Conservation (phyloP, 2,329 filamentous ascomycete genomes). For the Nectriaceae sp. region DNA sequence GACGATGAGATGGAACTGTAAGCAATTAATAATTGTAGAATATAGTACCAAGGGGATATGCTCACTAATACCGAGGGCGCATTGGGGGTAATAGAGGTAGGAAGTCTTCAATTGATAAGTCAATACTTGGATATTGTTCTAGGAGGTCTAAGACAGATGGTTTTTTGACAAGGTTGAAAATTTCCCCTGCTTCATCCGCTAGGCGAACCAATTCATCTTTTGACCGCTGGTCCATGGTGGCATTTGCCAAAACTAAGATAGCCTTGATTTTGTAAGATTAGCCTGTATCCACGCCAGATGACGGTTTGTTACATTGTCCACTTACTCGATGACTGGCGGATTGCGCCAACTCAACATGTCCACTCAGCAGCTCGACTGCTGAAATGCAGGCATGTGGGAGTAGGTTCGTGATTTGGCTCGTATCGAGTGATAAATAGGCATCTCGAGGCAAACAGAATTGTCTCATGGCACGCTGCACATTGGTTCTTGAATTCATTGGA, state of each 20-base stretch:
- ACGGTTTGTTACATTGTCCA: no score
- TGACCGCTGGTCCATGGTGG: conserved; percentile 35
- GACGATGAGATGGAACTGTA: conserved; percentile 64
- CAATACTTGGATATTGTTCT: conserved; percentile 54
- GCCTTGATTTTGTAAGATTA: not conserved
- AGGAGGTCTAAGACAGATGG: conserved; percentile 63
- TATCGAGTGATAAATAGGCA: conserved; percentile 52
- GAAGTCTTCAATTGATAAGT: conserved; percentile 60
- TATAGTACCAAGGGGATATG: conserved; percentile 64
- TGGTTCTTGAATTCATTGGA: conserved; percentile 63
- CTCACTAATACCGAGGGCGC: conserved; percentile 51
- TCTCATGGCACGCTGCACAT: conserved; percentile 61
- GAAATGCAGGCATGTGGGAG: conserved; percentile 56
- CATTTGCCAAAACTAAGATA: conserved; percentile 15
- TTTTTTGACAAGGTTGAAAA: conserved; percentile 49
- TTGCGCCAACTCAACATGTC: conserved; percentile 69
- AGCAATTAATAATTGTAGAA: conserved; percentile 57
- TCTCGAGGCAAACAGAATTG: conserved; percentile 67
- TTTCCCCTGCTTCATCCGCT: conserved; percentile 39
- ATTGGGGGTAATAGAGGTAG: conserved; percentile 67
- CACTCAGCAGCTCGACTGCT: conserved; percentile 60
- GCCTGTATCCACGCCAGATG: conserved; percentile 1
- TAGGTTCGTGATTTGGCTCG: conserved; percentile 48
- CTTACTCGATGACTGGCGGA: conserved; percentile 64
- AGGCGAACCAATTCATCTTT: conserved; percentile 40